phyloP scores from a whole-genome alignment of 805 yeast species.

The Candida nemodendra region DNA sequence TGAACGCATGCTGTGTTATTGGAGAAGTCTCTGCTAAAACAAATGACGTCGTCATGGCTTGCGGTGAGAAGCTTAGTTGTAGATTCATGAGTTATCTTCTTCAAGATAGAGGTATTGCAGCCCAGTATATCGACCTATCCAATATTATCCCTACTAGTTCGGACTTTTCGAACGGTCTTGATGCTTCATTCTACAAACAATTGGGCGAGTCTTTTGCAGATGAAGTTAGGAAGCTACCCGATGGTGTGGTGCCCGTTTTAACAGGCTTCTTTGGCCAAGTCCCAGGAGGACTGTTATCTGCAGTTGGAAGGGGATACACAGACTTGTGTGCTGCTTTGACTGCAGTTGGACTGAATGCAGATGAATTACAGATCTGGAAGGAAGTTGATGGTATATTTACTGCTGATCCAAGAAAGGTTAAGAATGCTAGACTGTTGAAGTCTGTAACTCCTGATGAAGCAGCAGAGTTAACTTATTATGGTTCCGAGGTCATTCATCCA shows the following conservation, averaged over 20 bases:
- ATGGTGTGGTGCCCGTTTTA: conserved; percentile 71
- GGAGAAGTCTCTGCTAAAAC: conserved; percentile 92
- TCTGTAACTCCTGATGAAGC: conserved; percentile 98
- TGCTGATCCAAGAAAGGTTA: conserved; percentile 96
- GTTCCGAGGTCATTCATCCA: conserved; percentile 97
- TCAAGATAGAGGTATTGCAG: conserved; percentile 76
- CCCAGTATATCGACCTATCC: conserved; percentile 78
- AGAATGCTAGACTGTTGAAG: conserved; percentile 77
- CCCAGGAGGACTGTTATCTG: conserved; percentile 92
- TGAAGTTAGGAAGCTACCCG: conserved; percentile 40
- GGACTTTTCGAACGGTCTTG: conserved; percentile 57
- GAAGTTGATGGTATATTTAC: conserved; percentile 99
- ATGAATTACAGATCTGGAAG: conserved; percentile 96
- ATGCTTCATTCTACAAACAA: conserved; percentile 59
- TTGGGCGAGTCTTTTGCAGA: conserved; percentile 53
- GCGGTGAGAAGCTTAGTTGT: conserved; percentile 93
- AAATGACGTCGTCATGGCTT: conserved; percentile 83
- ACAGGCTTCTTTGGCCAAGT: conserved; percentile 95
- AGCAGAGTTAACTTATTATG: conserved; percentile 95
- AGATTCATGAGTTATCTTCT: conserved; percentile 82
- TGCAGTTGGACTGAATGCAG: conserved; percentile 90
- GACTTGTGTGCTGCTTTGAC: conserved; percentile 96
- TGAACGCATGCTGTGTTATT: conserved; percentile 85
- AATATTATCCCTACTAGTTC: conserved; percentile 64
- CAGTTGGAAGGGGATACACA: conserved; percentile 97